Evolutionary conservation across 1,284 basidiomycete genomes (phyloP), one percentile per base, ranked within the genome.

Genomic region (Exobasidium cylindrosporum): DNA sequence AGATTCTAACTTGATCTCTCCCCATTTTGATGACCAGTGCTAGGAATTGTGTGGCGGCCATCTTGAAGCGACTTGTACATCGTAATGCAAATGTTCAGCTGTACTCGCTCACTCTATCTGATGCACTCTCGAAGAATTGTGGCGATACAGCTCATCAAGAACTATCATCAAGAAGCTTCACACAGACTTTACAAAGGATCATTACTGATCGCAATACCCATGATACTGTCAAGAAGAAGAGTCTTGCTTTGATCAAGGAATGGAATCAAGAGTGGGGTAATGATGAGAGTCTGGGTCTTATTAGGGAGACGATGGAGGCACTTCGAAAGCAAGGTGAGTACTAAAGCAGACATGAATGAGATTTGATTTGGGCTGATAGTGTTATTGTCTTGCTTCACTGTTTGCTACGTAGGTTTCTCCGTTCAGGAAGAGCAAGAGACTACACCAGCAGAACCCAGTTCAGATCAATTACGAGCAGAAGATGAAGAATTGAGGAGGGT

Each of bases 1-100:
- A n/a, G n/a, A n/a, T n/a, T n/a, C n/a, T n/a, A n/a, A n/a, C n/a
- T n/a, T n/a, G n/a, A 45, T n/a, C n/a, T n/a, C n/a, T n/a, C n/a
- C n/a, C n/a, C n/a, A n/a, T n/a, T n/a, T n/a, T n/a, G n/a, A 10
- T n/a, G 26, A 29, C 10, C 81, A 96, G 94, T 21, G 91, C 95
- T 6, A 88, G 89, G 58, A 87, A 90, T 74, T 92, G 92, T 64
- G 85, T 96, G 64, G 87, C 87, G 4, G 86, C 94, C 0, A 81
- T 97, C 54, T 85, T 94, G 76, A 97, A 95, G 82, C 89, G 95
- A 4, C 84, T 99, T 0, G 85, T 89, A 14, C 94, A 99, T 81
- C 88, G 95, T 40, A 96, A 90, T 79, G 90, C 95, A 14, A 98
- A 96, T 74, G 96, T 98, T 0, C 96, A 98, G 81, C 85, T 97